phyloP scores from a whole-genome alignment of 2,329 filamentous ascomycete genomes.

The Westerdykella ornata region DNA sequence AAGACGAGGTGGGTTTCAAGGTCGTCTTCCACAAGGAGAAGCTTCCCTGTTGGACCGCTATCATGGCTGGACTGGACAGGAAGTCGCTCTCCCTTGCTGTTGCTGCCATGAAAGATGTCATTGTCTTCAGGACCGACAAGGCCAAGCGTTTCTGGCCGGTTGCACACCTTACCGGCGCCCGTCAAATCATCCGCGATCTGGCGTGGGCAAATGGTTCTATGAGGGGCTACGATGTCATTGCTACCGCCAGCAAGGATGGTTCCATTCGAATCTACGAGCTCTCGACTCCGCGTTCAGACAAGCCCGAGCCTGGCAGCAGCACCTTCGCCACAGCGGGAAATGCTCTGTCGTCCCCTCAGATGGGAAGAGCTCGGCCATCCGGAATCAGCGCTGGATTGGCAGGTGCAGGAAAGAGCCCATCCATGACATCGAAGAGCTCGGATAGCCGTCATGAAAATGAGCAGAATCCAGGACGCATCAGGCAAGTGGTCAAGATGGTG shows the following conservation, averaged over 20 bases:
- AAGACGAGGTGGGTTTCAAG: slow-evolving; percentile 80
- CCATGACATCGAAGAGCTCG: slow-evolving; percentile 23
- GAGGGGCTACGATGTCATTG: slow-evolving; percentile 81
- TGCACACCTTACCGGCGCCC: slow-evolving; percentile 65
- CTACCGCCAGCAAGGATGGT: slow-evolving; percentile 89
- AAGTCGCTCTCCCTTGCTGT: slow-evolving; percentile 78
- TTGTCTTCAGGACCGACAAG: slow-evolving; percentile 71
- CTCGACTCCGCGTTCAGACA: slow-evolving; percentile 51
- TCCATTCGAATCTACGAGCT: slow-evolving; percentile 82
- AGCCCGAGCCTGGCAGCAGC: slow-evolving; percentile 16
- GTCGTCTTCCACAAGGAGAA: slow-evolving; percentile 85
- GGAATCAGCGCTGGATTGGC: slow-evolving; percentile 51
- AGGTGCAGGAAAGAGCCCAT: slow-evolving; percentile 24
- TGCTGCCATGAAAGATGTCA: slow-evolving; percentile 75
- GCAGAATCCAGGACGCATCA: slow-evolving; percentile 58
- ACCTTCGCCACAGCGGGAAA: slow-evolving; percentile 19
- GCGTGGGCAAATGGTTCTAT: slow-evolving; percentile 91
- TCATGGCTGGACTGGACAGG: slow-evolving; percentile 72
- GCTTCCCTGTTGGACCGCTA: slow-evolving; percentile 67
- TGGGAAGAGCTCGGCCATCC: slow-evolving; percentile 32
- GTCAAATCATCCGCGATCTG: slow-evolving; percentile 74
- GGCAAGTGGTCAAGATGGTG: slow-evolving; percentile 57
- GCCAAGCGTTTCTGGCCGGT: slow-evolving; percentile 79
- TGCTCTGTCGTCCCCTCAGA: slow-evolving; percentile 20
- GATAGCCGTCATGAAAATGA: slow-evolving; percentile 50